Base-by-base conservation (phyloP, 495 filamentous ascomycete genomes). In the Parathielavia appendiculata region DNA sequence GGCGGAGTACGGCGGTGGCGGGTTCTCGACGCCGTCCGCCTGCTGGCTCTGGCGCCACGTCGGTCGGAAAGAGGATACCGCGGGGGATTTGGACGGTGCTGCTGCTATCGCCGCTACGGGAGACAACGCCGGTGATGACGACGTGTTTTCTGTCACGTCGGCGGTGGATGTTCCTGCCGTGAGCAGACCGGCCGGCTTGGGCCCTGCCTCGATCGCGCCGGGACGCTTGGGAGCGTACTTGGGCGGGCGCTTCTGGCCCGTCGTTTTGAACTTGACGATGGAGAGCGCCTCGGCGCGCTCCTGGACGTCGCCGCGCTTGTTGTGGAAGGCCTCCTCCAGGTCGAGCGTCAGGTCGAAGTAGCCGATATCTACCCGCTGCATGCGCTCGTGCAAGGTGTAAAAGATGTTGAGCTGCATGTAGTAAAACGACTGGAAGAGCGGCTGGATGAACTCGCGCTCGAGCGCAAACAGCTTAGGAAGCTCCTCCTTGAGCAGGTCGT, bases 351-450 rank as follows among this genome's bases (percentile, higher is more conserved):
- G 81, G 69, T 99, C 87, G 71, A 99, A 99, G 75, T 99, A 99
- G 57, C 88, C 90, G 65, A 99, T 97, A 69, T 97, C 89, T 67
- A 95, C 89, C 56, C 79, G 85, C 72, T 97, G 93, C 95, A 97
- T 97, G 72, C 83, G 88, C 73, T 99, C 93, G 72, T 99, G 93
- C 36, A 99, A 79, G 1, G 95, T 97, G 73, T 99, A 99, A 74
- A 97, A 99, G 60, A 99, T 91, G 71, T 99, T 99, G 55, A 99
- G 83, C 71, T 99, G 93, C 95, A 99, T 97, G 78, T 99, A 99
- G 75, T 99, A 99, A 78, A 97, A 99, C 35, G 91, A 95, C 66
- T 97, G 95, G 80, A 99, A 99, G 9, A 99, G 81, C 14, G 93
- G 93, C 57, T 87, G 86, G 72, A 99, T 99, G 74, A 99, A 97